Conservation (phyloP, 768 basidiomycete species). For the Phylloporus sp. region DNA sequence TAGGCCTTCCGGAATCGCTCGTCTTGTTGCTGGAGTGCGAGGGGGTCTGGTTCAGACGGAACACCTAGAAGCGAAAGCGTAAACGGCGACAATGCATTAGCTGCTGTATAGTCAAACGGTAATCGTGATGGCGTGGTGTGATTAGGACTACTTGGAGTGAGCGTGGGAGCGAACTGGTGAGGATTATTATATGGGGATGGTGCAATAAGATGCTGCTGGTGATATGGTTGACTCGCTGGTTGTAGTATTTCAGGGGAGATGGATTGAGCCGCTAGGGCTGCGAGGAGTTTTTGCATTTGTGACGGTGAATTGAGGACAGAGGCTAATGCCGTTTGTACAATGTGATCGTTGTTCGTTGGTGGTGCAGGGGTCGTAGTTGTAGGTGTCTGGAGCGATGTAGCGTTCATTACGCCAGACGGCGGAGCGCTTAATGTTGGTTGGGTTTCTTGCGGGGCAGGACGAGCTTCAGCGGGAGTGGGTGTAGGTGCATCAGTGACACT, state of each 20-base stretch:
- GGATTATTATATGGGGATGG: slow-evolving; percentile 27
- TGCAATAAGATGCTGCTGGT: slow-evolving; percentile 25
- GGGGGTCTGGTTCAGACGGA: slow-evolving; percentile 30
- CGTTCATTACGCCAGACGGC: slow-evolving; percentile 11
- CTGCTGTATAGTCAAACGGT: slow-evolving; percentile 22
- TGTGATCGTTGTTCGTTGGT: slow-evolving; percentile 37
- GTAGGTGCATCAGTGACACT: slow-evolving; percentile 16
- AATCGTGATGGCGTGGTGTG: slow-evolving; percentile 7
- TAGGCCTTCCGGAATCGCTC: slow-evolving; percentile 54
- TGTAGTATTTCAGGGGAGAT: slow-evolving; percentile 24
- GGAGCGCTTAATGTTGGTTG: slow-evolving; percentile 12
- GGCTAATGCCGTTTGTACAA: slow-evolving; percentile 49
- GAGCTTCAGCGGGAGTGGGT: slow-evolving; percentile 11
- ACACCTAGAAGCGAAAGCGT: slow-evolving; percentile 22
- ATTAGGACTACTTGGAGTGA: slow-evolving; percentile 7
- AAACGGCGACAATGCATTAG: slow-evolving; percentile 22
- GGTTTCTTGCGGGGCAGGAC: slow-evolving; percentile 11
- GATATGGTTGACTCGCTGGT: slow-evolving; percentile 13
- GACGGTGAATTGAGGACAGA: slow-evolving; percentile 47
- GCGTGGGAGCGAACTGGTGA: slow-evolving; percentile 1
- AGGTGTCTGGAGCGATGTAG: slow-evolving; percentile 3
- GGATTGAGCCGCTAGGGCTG: slow-evolving; percentile 35
- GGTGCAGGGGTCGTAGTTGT: slow-evolving; percentile 8
- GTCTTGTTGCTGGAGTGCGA: slow-evolving; percentile 35
- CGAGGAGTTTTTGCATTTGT: slow-evolving; percentile 57